Percentiles rank a stretch among this genome's conserved stretches.
Evolutionary conservation across 345 rosid genomes (phyloP).

Genomic region (Dimocarpus longan): DNA sequence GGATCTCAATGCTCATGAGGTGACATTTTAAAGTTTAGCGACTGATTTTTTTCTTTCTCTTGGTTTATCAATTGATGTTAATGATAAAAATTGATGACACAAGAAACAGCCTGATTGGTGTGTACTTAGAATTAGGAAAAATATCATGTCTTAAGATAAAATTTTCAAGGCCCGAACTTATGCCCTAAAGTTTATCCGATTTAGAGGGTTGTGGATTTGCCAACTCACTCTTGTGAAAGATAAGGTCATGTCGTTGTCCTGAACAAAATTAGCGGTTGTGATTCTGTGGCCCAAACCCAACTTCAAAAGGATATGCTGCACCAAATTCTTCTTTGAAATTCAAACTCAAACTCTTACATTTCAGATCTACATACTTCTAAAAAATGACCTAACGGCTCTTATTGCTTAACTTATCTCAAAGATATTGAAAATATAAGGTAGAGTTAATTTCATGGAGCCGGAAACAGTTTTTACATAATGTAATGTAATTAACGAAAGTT

Average conservation of each 20-base stretch:
- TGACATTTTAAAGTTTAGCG: background rate
- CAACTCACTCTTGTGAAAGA: conserved; percentile 17
- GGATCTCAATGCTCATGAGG: background rate
- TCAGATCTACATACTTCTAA: background rate
- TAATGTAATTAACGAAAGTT: too few relatives aligned
- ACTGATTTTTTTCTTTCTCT: background rate
- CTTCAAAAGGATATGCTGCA: background rate
- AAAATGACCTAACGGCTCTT: background rate
- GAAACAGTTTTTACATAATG: background rate
- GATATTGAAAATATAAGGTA: background rate
- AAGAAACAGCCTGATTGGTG: background rate
- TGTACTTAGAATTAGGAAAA: background rate
- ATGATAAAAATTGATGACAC: background rate
- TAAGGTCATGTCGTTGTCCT: conserved; percentile 25
- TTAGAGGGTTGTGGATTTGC: conserved; percentile 23
- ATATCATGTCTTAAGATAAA: conserved; percentile 15
- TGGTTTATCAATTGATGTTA: background rate
- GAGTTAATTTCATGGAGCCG: too few relatives aligned
- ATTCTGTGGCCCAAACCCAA: conserved; percentile 4
- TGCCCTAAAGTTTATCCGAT: conserved; percentile 17
- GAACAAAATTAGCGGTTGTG: background rate
- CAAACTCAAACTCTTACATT: background rate
- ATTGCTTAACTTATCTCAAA: background rate
- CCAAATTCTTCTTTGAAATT: background rate
- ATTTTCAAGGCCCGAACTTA: background rate